A percentile compares a stretch with the other conserved stretches of the same genome.
These are phyloP conservation scores for Eutypella sp. DNA, from an alignment of 2,329 filamentous ascomycete species.

Conservation along the genomic window DNA sequence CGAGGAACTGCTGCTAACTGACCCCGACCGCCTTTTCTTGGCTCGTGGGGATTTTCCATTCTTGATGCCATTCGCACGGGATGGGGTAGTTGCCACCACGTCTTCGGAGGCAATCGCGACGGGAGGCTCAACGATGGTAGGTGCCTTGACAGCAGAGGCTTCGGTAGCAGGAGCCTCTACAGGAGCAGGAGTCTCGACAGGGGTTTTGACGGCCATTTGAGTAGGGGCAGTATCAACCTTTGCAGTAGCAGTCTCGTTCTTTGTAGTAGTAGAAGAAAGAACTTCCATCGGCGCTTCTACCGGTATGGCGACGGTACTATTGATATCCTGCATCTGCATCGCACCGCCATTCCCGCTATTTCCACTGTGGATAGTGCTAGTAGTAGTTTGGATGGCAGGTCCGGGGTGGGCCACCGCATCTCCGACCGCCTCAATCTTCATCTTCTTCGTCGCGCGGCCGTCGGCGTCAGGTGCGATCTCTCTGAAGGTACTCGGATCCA, in stretches of 20 bases:
- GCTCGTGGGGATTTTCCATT: slow-evolving; percentile 11
- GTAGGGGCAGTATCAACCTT: background rate
- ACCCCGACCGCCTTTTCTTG: slow-evolving; percentile 22
- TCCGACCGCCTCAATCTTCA: slow-evolving; percentile 18
- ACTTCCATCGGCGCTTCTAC: background rate
- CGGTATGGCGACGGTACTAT: background rate
- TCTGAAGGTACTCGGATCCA: slow-evolving; percentile 30
- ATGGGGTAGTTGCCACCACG: background rate
- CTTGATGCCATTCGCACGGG: background rate
- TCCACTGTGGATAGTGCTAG: no score
- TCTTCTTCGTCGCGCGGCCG: slow-evolving; percentile 24
- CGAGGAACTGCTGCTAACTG: slow-evolving; percentile 27
- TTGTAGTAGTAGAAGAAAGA: background rate
- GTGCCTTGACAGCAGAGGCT: background rate
- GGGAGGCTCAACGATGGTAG: background rate
- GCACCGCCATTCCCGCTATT: no score
- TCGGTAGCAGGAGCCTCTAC: background rate
- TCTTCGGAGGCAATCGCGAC: background rate
- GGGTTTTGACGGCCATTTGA: no score
- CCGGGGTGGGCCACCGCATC: background rate
- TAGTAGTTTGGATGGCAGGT: background rate
- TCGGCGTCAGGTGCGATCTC: slow-evolving; percentile 12
- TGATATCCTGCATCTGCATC: no score
- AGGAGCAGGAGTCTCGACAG: no score
- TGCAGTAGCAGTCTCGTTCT: background rate